Evolutionary conservation across 208 protist genomes (phyloP).

Genomic region (Trypanosoma scelopori): DNA sequence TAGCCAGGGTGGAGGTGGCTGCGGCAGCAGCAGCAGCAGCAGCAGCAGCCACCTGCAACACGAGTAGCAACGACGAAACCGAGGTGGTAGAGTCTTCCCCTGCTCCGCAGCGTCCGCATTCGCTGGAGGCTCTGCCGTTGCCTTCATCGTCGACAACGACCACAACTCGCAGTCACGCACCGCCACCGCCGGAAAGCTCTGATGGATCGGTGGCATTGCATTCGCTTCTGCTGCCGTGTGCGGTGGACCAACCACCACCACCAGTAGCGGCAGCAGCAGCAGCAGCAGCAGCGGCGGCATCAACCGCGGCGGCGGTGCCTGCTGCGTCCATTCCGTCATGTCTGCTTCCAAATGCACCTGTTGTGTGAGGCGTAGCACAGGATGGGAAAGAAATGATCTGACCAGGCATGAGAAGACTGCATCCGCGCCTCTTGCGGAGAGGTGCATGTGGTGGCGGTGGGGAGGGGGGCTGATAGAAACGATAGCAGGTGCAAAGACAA

Average conservation of each 20-base stretch:
- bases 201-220: conserved; percentile 3
- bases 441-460: too few relatives aligned
- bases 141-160: background rate
- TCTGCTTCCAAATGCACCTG: conserved; percentile 1
- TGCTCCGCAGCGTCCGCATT: conserved; percentile 9
- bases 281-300: too few relatives aligned
- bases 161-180: conserved; percentile 13
- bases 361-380: conserved; percentile 1
- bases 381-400: background rate
- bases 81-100: conserved; percentile 20
- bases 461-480: background rate
- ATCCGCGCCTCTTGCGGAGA: background rate
- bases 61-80: background rate
- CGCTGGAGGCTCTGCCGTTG: background rate
- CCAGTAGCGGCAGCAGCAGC: too few relatives aligned
- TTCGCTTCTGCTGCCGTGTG: conserved; percentile 1
- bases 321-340: conserved; percentile 2
- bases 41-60: background rate
- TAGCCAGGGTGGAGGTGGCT: conserved; percentile 55
- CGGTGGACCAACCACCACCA: too few relatives aligned
- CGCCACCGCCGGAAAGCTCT: conserved; percentile 1
- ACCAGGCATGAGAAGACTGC: background rate
- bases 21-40: background rate
- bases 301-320: background rate
- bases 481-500: background rate